These are phyloP conservation scores for Coelastrella sp. DNA, from an alignment of 139 green algal species.

Conservation along the genomic window DNA sequence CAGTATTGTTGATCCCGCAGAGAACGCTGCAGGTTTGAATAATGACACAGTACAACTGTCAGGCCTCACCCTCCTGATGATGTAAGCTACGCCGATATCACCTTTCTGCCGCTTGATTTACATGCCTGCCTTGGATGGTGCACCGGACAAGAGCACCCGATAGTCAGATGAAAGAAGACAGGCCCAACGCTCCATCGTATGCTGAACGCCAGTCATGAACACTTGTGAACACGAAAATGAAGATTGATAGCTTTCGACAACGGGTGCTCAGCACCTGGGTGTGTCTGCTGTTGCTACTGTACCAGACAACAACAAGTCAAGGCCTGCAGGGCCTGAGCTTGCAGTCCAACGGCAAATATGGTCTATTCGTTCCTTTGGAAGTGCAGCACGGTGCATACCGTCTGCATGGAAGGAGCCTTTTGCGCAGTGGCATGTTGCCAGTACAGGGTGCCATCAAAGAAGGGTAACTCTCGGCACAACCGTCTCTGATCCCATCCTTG, in stretches of 20 bases:
- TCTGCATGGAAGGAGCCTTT: constrained; percentile 5
- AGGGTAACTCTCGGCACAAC: constrained; percentile 58
- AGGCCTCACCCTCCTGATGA: too few species aligned
- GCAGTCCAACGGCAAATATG: constrained; percentile 19
- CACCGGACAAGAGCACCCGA: too few species aligned
- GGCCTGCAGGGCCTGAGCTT: neutral
- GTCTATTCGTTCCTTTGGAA: neutral
- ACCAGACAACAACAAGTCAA: neutral
- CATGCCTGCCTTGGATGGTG: too few species aligned
- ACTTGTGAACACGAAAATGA: too few species aligned
- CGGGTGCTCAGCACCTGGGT: neutral
- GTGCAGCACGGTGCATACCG: neutral
- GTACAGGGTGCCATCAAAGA: constrained; percentile 80
- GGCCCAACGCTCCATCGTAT: too few species aligned
- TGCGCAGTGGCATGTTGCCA: constrained; percentile 68
- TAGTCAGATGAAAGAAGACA: too few species aligned
- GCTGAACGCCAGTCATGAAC: too few species aligned
- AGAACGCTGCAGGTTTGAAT: too few species aligned
- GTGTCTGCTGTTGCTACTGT: constrained; percentile 5
- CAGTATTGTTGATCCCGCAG: too few species aligned
- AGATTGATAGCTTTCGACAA: neutral
- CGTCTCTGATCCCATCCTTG: neutral
- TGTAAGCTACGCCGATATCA: too few species aligned
- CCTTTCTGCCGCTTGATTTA: too few species aligned
- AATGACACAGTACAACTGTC: too few species aligned